These are phyloP conservation scores for Fusarium camptoceras DNA, from an alignment of 2,329 filamentous ascomycete genomes.

Conservation along the genomic window DNA sequence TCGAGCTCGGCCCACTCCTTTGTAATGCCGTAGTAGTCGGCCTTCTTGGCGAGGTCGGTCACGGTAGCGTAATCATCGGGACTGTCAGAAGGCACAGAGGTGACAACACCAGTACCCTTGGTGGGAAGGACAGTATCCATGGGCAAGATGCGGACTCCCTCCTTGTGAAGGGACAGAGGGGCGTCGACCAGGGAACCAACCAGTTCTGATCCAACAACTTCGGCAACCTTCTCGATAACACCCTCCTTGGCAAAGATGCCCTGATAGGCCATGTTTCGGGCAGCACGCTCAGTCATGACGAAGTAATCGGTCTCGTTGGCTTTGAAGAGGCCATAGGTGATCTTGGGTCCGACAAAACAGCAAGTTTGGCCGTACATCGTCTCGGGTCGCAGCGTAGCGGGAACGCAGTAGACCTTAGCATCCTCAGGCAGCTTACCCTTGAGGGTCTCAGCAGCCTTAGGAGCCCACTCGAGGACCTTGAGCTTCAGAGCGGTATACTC, in stretches of 20 bases:
- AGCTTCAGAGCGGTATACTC: constrained; percentile 95
- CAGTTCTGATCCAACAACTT: constrained; percentile 81
- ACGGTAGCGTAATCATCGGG: constrained; percentile 93
- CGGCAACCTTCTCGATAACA: constrained; percentile 77
- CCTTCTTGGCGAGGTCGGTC: constrained; percentile 90
- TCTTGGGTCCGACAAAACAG: constrained; percentile 92
- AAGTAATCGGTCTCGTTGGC: constrained; percentile 82
- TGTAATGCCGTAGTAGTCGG: constrained; percentile 94
- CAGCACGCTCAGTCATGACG: constrained; percentile 84
- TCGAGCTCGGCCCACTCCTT: constrained; percentile 96
- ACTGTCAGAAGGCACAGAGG: constrained; percentile 93
- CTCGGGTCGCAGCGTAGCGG: constrained; percentile 92
- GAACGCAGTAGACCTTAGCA: constrained; percentile 87
- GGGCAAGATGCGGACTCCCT: constrained; percentile 87
- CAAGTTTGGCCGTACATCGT: constrained; percentile 99
- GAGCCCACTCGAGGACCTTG: constrained; percentile 89
- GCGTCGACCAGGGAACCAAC: constrained; percentile 91
- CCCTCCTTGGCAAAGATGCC: constrained; percentile 84
- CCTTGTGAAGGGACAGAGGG: constrained; percentile 85
- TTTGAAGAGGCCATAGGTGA: constrained; percentile 90
- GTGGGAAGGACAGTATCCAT: constrained; percentile 94
- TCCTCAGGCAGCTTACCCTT: constrained; percentile 82
- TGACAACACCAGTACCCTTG: constrained; percentile 97
- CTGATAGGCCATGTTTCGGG: constrained; percentile 97
- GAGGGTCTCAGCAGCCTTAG: constrained; percentile 76